Percentiles rank a stretch among this genome's conserved stretches.
Conservation (phyloP, 1,139 yeast species). For the Taphrina communis region DNA sequence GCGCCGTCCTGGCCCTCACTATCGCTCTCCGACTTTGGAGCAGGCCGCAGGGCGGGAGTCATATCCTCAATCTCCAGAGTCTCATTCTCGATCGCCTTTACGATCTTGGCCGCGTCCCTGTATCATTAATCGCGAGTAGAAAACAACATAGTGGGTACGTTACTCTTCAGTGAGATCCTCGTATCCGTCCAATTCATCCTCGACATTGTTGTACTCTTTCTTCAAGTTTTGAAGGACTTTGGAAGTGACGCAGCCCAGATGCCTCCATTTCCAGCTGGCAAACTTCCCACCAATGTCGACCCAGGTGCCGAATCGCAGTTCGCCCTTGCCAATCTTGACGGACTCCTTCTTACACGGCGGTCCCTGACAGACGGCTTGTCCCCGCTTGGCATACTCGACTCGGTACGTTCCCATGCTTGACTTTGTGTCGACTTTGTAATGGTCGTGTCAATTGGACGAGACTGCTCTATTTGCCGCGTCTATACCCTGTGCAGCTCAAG, state of each 20-base stretch:
- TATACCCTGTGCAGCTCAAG: too few species aligned
- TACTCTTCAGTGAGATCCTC: conserved; percentile 4
- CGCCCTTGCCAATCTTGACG: conserved; percentile 37
- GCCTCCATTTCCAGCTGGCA: conserved; percentile 35
- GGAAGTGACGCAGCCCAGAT: conserved; percentile 35
- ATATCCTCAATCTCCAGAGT: conserved; percentile 13
- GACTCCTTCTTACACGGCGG: conserved; percentile 28
- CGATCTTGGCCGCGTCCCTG: conserved; percentile 17
- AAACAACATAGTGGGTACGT: neutral
- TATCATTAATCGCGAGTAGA: neutral
- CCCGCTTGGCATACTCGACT: conserved; percentile 33
- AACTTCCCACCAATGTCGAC: conserved; percentile 20
- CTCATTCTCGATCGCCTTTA: conserved; percentile 15
- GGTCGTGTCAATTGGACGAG: too few species aligned
- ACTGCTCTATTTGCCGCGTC: too few species aligned
- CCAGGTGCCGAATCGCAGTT: conserved; percentile 36
- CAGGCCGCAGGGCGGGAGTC: conserved; percentile 20
- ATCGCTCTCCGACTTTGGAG: conserved; percentile 4
- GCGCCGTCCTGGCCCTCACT: conserved; percentile 1
- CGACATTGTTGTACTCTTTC: conserved; percentile 14
- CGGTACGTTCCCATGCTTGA: conserved; percentile 5
- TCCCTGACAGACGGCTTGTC: conserved; percentile 30
- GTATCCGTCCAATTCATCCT: conserved; percentile 27
- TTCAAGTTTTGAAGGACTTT: conserved; percentile 28
- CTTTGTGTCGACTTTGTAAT: too few species aligned